Evolutionary conservation across 306 rosid species (phyloP).

Genomic region (Pueraria montana): DNA sequence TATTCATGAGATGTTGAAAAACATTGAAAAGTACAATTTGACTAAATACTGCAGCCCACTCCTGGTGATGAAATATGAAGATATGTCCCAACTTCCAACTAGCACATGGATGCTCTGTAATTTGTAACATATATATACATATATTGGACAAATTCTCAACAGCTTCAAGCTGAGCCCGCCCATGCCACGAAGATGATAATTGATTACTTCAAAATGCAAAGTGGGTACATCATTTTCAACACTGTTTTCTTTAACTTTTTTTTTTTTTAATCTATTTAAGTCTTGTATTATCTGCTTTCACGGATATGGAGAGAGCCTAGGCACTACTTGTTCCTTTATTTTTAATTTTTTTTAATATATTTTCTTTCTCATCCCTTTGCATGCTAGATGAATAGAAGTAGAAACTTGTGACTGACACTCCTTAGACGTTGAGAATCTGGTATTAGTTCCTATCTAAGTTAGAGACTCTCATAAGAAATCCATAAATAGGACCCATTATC

Average conservation of each 20-base stretch:
- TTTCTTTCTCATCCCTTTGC: neutral
- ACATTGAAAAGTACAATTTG: slow-evolving; percentile 11
- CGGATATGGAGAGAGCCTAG: slow-evolving; percentile 22
- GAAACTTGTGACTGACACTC: slow-evolving; percentile 35
- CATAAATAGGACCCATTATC: slow-evolving; percentile 45
- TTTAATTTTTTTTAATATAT: neutral
- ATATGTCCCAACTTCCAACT: slow-evolving; percentile 11
- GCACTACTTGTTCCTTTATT: neutral
- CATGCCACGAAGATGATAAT: slow-evolving; percentile 33
- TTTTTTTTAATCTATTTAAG: slow-evolving; percentile 12
- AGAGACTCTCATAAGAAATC: slow-evolving; percentile 29
- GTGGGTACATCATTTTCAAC: slow-evolving; percentile 52
- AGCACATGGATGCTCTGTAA: neutral
- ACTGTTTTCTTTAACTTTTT: slow-evolving; percentile 33
- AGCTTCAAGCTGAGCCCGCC: slow-evolving; percentile 35
- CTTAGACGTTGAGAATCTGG: slow-evolving; percentile 53
- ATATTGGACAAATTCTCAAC: slow-evolving; percentile 14
- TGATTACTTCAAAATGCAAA: slow-evolving; percentile 40
- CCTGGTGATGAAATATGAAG: slow-evolving; percentile 9
- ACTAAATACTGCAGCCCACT: slow-evolving; percentile 16
- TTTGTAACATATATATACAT: neutral
- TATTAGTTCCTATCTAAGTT: slow-evolving; percentile 53
- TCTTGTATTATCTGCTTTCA: slow-evolving; percentile 43
- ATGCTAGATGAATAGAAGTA: slow-evolving; percentile 6
- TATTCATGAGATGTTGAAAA: slow-evolving; percentile 20